Base-by-base conservation (phyloP, 2,329 filamentous ascomycete genomes). In the Colletotrichum theobromicola region DNA sequence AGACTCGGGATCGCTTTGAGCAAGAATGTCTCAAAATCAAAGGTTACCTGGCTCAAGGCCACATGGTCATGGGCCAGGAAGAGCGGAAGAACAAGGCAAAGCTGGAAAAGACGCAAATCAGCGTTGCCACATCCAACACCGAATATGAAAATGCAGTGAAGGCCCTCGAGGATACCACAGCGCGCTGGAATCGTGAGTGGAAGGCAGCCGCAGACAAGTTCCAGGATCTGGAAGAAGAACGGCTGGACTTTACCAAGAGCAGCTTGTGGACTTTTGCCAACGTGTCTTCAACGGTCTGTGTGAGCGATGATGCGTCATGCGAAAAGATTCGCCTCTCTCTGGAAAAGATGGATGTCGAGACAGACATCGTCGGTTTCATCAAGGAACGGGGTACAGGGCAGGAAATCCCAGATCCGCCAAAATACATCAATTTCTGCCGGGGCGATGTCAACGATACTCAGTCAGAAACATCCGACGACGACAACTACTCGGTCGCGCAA, bases 61-160 rank as follows among this genome's bases (percentile, higher is more conserved):
- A 99, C 83, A 99, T 99, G 97, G 97, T 99, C 72, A 99, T 99
- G 97, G 97, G 97, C 16, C 97, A 99, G 80, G 97, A 99, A 83
- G 97, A 99, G 87, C 92, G 97, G 32, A 98, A 98, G 86, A 99
- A 99, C 85, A 99, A 99, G 86, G 96, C 96, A 26, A 98, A 98
- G 85, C 90, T 99, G 57, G 97, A 99, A 84, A 99, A 99, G 90
- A 98, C 97, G 2, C 97, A 99, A 83, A 97, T 98, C 79, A 97
- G 96, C 80, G 90, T 99, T 74, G 96, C 96, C 1, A 93, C 93
- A 9, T 96, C 96, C 75, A 98, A 97, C 84, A 93, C 92, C 58
- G 97, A 98, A 80, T 99, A 99, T 82, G 96, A 99, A 83, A 91
- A 92, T 66, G 95, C 97, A 1, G 94, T 99, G 74, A 98, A 98